Evolutionary conservation across 2,329 filamentous ascomycete genomes (phyloP), one percentile per base, ranked within the genome.

Genomic region (Zasmidium citrigriseum): DNA sequence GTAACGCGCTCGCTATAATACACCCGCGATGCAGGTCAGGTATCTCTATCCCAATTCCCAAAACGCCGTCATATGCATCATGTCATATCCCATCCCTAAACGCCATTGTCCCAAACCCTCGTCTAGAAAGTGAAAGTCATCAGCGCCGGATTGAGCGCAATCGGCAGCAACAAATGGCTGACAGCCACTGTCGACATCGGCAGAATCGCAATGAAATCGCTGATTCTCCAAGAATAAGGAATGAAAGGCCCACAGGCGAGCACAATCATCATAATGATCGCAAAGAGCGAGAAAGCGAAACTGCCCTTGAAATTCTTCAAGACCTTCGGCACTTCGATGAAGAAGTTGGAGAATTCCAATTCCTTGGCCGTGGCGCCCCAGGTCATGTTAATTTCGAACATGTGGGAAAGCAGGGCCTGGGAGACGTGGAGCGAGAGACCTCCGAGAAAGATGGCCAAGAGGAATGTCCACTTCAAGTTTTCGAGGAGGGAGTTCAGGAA

Each of bases 311-410:
- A 93, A 74, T 85, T 87, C 76, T 87, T 88, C 52, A 93, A 73
- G 44, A 96, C 89, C 71, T 89, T 89, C 29, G 89, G 88, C 18
- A 93, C 84, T 72, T 95, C 91, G 60, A 90, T 89, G 76, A 93
- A 93, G 76, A 96, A 96, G 74, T 91, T 89, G 23, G 89, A 88
- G 69, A 89, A 87, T 68, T 91, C 88, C 51, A 85, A 85, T 77
- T 96, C 91, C 77, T 96, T 96, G 44, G 87, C 84, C 0, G 91
- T 96, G 1, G 90, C 86, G 52, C 90, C 90, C 91, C 91, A 95
- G 2, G 84, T 85, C 88, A 95, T 93, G 75, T 95, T 83, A 70
- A 93, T 86, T 76, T 90, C 86, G 72, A 95, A 90, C 84, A 95
- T 90, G 78, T 96, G 91, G 3, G 86, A 83, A 47, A 95, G 76